Evolutionary conservation across 805 yeast genomes (phyloP).

Genomic region (Naumovozyma castellii): DNA sequence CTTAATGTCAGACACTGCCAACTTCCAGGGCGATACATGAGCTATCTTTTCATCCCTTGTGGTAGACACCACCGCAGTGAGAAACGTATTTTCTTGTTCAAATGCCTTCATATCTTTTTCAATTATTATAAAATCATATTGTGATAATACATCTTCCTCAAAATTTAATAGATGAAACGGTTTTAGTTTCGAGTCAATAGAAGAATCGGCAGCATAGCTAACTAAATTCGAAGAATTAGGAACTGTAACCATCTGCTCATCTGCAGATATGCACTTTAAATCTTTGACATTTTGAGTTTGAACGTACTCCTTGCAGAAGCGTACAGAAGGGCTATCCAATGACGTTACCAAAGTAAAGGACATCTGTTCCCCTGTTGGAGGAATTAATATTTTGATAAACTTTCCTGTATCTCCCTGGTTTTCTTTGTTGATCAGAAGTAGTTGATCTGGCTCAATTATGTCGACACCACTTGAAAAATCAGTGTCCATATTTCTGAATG

Average conservation of each 20-base stretch:
- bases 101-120: conserved; percentile 26
- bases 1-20: conserved; percentile 7
- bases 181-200: conserved; percentile 38
- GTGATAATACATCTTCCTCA: conserved; percentile 30
- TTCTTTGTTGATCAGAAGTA: not conserved
- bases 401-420: not conserved
- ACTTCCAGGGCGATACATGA: conserved; percentile 8
- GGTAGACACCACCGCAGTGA: conserved; percentile 14
- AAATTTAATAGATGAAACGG: conserved; percentile 45
- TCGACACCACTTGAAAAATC: conserved; percentile 2
- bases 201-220: conserved; percentile 40
- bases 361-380: not conserved
- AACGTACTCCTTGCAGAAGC: conserved; percentile 9
- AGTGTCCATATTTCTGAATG: conserved; percentile 2
- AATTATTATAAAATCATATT: conserved; percentile 44
- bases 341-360: conserved; percentile 15
- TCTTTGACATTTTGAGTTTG: conserved; percentile 6
- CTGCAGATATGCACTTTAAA: conserved; percentile 40
- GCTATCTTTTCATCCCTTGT: not conserved
- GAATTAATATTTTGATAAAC: not conserved
- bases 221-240: conserved; percentile 42
- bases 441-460: not conserved
- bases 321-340: conserved; percentile 5
- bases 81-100: conserved; percentile 11
- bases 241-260: conserved; percentile 31